These are phyloP conservation scores for Neoboletus subvelutipes DNA, from an alignment of 768 basidiomycete species.

Conservation along the genomic window DNA sequence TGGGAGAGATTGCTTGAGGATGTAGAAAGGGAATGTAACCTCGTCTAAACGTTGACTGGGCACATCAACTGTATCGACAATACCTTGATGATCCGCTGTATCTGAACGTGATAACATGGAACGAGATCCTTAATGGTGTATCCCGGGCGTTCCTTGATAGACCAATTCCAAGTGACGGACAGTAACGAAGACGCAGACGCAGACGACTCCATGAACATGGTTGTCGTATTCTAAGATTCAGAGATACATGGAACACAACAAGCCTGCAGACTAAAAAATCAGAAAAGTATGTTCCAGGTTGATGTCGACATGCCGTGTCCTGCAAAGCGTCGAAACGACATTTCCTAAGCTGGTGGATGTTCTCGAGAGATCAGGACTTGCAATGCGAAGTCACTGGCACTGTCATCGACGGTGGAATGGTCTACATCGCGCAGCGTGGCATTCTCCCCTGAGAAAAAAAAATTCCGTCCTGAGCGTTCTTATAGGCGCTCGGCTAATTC, in stretches of 20 bases:
- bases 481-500: constrained; percentile 15
- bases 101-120: not conserved
- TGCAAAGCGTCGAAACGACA: constrained; percentile 53
- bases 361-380: constrained; percentile 59
- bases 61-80: not conserved
- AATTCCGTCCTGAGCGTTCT: constrained; percentile 6
- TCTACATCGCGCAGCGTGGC: constrained; percentile 65
- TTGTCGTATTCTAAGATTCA: not conserved
- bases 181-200: not conserved
- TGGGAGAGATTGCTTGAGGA: constrained; percentile 27
- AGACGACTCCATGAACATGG: not conserved
- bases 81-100: not conserved
- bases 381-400: constrained; percentile 58
- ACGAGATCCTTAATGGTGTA: not conserved
- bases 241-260: not conserved
- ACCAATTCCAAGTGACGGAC: not conserved
- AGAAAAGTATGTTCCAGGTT: constrained; percentile 47
- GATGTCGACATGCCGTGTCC: constrained; percentile 65
- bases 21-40: constrained; percentile 28
- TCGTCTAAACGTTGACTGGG: not conserved
- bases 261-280: not conserved
- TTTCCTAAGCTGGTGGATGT: constrained; percentile 58
- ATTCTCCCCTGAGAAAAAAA: constrained; percentile 45
- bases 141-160: not conserved
- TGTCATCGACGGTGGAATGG: constrained; percentile 53